A percentile compares a stretch with the other conserved stretches of the same genome.
These are phyloP conservation scores for Fusarium protoensiforme DNA, from an alignment of 2,329 filamentous ascomycete genomes.

Conservation along the genomic window DNA sequence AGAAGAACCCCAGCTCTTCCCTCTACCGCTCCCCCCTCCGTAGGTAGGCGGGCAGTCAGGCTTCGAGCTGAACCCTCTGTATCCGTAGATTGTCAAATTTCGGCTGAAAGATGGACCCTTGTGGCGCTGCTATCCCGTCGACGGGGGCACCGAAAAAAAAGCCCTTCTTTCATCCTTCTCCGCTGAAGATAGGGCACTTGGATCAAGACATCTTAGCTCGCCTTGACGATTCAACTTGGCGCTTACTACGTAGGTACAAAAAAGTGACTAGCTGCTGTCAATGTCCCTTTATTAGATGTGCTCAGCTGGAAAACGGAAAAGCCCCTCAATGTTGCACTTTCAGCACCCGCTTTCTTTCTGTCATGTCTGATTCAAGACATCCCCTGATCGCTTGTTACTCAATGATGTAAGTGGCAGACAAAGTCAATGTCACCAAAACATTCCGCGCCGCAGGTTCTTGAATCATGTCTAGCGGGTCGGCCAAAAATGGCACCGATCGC, in stretches of 20 bases:
- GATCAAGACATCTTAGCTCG: not conserved
- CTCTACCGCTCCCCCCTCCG: not conserved
- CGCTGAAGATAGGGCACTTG: not conserved
- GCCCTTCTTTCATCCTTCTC: slow-evolving; percentile 1
- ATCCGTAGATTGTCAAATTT: slow-evolving; percentile 34
- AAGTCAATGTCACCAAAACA: slow-evolving; percentile 21
- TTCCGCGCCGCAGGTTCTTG: not conserved
- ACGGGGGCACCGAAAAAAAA: slow-evolving; percentile 22
- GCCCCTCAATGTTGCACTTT: not conserved
- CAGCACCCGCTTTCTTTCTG: not conserved
- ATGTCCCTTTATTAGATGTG: not conserved
- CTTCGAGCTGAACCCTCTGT: not conserved
- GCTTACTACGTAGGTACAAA: not conserved
- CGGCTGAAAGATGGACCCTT: slow-evolving; percentile 33
- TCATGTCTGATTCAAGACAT: not conserved
- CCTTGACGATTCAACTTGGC: slow-evolving; percentile 1
- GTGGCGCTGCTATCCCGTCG: slow-evolving; percentile 27
- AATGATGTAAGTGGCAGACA: slow-evolving; percentile 32
- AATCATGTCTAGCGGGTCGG: not conserved
- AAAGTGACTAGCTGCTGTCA: not conserved
- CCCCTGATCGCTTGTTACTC: not conserved
- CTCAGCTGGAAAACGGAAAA: not conserved
- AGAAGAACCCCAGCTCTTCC: not conserved
- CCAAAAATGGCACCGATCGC: slow-evolving; percentile 1
- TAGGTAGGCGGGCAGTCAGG: not conserved